A percentile compares a stretch with the other conserved stretches of the same genome.
These are phyloP conservation scores for Coemansia biformis DNA, from an alignment of 192 early-diverging fungal species.

Conservation along the genomic window DNA sequence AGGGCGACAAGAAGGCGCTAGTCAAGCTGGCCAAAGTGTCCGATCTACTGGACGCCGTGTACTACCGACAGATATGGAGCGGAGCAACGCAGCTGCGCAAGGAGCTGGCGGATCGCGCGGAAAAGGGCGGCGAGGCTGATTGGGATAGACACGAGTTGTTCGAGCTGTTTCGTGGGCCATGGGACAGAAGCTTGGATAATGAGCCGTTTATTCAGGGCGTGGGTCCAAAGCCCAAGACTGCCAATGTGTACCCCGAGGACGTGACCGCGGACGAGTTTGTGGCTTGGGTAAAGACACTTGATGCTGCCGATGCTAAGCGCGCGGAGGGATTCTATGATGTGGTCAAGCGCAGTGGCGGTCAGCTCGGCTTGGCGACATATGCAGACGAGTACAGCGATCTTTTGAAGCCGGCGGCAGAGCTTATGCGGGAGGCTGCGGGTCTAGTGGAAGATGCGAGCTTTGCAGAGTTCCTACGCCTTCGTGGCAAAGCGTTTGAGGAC, in stretches of 20 bases:
- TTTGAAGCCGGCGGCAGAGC: conserved; percentile 50
- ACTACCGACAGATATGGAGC: conserved; percentile 63
- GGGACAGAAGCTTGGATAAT: conserved; percentile 57
- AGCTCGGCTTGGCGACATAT: conserved; percentile 51
- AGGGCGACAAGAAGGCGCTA: conserved; percentile 57
- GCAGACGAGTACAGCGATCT: conserved; percentile 56
- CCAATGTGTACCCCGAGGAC: conserved; percentile 68
- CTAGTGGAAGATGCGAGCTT: conserved; percentile 57
- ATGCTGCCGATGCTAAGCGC: conserved; percentile 33
- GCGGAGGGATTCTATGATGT: conserved; percentile 66
- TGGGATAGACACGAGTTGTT: conserved; percentile 49
- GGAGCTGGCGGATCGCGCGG: conserved; percentile 39
- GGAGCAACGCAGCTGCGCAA: conserved; percentile 54
- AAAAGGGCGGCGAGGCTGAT: conserved; percentile 14
- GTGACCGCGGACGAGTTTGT: conserved; percentile 62
- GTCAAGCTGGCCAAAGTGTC: conserved; percentile 58
- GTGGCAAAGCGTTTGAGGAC: conserved; percentile 54
- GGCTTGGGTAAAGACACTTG: conserved; percentile 52
- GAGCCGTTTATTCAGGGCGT: conserved; percentile 52
- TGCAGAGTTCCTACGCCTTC: conserved; percentile 53
- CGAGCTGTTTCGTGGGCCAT: conserved; percentile 63
- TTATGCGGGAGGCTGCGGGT: conserved; percentile 54
- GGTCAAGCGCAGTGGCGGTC: conserved; percentile 36
- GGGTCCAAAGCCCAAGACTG: conserved; percentile 51
- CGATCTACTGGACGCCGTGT: conserved; percentile 57